These are phyloP conservation scores for Rubus idaeus DNA, from an alignment of 306 rosid species.

Conservation along the genomic window DNA sequence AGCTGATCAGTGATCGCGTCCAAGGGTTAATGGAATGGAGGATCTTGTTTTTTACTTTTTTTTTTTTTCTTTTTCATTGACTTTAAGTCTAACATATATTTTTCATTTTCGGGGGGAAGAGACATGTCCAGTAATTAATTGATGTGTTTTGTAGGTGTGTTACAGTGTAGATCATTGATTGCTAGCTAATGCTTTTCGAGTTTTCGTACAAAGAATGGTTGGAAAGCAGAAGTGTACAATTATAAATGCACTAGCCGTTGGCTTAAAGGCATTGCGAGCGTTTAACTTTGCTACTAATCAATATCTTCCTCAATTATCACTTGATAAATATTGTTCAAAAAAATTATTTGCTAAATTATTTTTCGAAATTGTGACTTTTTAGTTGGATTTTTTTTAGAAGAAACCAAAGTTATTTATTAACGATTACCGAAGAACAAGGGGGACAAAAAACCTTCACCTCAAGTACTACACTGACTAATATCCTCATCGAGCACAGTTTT, in stretches of 20 bases:
- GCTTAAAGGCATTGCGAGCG: not conserved
- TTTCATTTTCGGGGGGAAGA: not conserved
- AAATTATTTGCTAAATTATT: too few species aligned
- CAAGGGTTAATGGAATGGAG: not conserved
- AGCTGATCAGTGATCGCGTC: not conserved
- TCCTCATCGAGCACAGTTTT: too few species aligned
- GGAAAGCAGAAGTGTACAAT: not conserved
- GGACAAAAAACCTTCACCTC: too few species aligned
- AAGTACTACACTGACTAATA: too few species aligned
- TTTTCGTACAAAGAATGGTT: constrained; percentile 2
- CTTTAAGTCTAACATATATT: not conserved
- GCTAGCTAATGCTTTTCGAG: not conserved
- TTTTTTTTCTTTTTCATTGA: not conserved
- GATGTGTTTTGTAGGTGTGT: not conserved
- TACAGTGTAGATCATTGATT: not conserved
- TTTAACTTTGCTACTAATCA: too few species aligned
- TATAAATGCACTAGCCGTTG: not conserved
- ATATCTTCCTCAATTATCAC: too few species aligned
- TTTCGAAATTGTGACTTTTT: too few species aligned
- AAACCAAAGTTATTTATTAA: too few species aligned
- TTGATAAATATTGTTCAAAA: too few species aligned
- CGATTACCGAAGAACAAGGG: too few species aligned
- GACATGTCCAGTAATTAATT: not conserved
- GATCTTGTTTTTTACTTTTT: not conserved
- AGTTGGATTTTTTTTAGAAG: too few species aligned